These are phyloP conservation scores for Dittrichia graveolens DNA, from an alignment of 129 eudicot species.

Conservation along the genomic window DNA sequence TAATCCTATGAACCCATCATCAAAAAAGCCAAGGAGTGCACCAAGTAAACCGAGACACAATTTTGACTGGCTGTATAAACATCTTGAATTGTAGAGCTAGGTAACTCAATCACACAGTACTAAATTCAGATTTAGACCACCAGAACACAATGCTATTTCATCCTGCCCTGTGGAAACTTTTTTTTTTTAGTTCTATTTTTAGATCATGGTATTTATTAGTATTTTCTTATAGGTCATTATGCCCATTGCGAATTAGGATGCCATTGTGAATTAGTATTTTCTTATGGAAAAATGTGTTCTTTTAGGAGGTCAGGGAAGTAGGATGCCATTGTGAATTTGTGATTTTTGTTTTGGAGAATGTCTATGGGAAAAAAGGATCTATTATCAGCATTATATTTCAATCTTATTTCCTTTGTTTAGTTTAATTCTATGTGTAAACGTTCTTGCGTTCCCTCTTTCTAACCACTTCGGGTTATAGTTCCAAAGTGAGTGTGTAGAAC, in stretches of 20 bases:
- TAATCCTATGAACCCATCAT: slow-evolving; percentile 1
- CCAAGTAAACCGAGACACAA: slow-evolving; percentile 17
- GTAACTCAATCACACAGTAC: background rate
- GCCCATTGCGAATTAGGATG: slow-evolving; percentile 12
- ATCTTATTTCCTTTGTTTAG: background rate
- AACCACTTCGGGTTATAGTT: background rate
- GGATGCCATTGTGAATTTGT: slow-evolving; percentile 16
- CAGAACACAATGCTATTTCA: too few relatives aligned
- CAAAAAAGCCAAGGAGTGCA: slow-evolving; percentile 33
- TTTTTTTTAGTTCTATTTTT: background rate
- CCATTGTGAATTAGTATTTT: slow-evolving; percentile 13
- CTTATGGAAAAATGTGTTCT: background rate
- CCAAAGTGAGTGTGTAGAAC: background rate
- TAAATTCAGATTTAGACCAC: background rate
- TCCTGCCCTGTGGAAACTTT: background rate
- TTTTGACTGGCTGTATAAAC: background rate
- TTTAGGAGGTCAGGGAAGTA: slow-evolving; percentile 14
- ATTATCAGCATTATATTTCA: background rate
- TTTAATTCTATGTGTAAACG: background rate
- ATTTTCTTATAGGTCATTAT: background rate
- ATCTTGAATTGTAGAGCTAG: slow-evolving; percentile 23
- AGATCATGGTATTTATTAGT: background rate
- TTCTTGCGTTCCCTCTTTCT: too few relatives aligned
- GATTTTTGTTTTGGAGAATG: slow-evolving; percentile 13
- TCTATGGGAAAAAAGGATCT: background rate